Evolutionary conservation across 805 yeast genomes (phyloP).

Genomic region (Saccharomycopsis lassenensis): DNA sequence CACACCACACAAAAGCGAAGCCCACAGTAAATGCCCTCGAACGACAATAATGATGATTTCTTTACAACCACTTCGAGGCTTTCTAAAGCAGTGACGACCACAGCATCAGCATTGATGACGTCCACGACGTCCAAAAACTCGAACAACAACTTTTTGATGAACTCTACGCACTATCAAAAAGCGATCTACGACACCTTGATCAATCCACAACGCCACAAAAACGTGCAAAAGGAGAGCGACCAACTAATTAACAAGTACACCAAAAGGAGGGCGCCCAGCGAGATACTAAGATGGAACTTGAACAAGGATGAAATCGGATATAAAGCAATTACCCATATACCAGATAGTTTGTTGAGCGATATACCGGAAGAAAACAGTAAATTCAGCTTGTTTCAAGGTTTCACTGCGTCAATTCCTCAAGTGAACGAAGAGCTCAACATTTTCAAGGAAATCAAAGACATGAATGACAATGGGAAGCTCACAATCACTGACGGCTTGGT

Average conservation of each 20-base stretch:
- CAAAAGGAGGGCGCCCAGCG: slow-evolving; percentile 25
- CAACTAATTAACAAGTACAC: slow-evolving; percentile 20
- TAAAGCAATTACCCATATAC: slow-evolving; percentile 40
- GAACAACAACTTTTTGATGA: slow-evolving; percentile 27
- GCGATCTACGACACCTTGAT: slow-evolving; percentile 36
- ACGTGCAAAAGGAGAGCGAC: slow-evolving; percentile 18
- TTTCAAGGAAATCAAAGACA: slow-evolving; percentile 18
- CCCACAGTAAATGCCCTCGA: too few relatives aligned
- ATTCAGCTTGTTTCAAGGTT: slow-evolving; percentile 60
- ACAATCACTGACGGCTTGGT: too few relatives aligned
- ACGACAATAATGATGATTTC: slow-evolving; percentile 22
- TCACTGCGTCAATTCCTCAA: slow-evolving; percentile 46
- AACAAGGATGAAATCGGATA: slow-evolving; percentile 30
- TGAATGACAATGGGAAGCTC: slow-evolving; percentile 18
- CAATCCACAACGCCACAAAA: slow-evolving; percentile 23
- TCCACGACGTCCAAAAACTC: slow-evolving; percentile 16
- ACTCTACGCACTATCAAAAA: slow-evolving; percentile 31
- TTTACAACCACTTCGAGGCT: slow-evolving; percentile 25
- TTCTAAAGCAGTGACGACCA: slow-evolving; percentile 41
- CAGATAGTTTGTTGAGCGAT: slow-evolving; percentile 49
- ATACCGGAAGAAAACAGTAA: slow-evolving; percentile 31
- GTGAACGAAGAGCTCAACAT: slow-evolving; percentile 29
- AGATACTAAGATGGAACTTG: slow-evolving; percentile 22
- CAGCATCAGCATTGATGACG: slow-evolving; percentile 45
- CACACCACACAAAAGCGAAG: too few relatives aligned